These are phyloP conservation scores for Amphichorda felina DNA, from an alignment of 2,329 filamentous ascomycete genomes.

Conservation along the genomic window DNA sequence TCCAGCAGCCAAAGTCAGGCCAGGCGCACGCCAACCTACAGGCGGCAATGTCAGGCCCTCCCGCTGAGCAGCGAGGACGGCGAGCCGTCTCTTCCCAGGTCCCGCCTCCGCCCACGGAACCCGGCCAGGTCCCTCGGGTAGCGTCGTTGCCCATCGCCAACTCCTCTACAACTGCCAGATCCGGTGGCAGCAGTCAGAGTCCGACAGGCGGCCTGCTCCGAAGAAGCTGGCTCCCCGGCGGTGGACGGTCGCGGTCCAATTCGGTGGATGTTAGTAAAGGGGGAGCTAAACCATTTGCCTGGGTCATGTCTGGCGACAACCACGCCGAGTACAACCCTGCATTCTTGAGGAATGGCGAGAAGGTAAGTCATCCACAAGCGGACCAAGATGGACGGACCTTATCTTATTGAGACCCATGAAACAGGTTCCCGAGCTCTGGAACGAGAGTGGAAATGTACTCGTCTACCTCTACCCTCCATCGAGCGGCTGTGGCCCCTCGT, in stretches of 20 bases:
- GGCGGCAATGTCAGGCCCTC: neutral
- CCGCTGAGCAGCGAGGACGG: conserved; percentile 14
- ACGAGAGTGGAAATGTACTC: conserved; percentile 43
- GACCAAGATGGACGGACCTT: too few relatives aligned
- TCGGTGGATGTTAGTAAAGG: conserved; percentile 22
- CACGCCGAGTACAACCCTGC: conserved; percentile 43
- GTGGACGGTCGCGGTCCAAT: conserved; percentile 35
- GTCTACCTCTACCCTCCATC: conserved; percentile 44
- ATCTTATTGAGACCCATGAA: neutral
- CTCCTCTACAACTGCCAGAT: conserved; percentile 13
- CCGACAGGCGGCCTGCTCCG: conserved; percentile 32
- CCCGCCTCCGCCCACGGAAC: conserved; percentile 9
- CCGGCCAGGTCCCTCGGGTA: conserved; percentile 9
- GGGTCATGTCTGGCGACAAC: conserved; percentile 41
- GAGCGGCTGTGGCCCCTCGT: conserved; percentile 41
- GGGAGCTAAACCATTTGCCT: conserved; percentile 24
- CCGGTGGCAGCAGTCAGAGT: conserved; percentile 27
- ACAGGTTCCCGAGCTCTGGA: conserved; percentile 55
- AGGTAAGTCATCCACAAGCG: conserved; percentile 32
- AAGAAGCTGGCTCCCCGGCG: conserved; percentile 41
- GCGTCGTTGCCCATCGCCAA: conserved; percentile 17
- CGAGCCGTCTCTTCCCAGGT: conserved; percentile 38
- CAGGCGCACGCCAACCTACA: conserved; percentile 10
- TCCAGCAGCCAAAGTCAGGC: conserved; percentile 13
- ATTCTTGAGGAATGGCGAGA: conserved; percentile 40